Base-by-base conservation (phyloP, 2,329 filamentous ascomycete genomes). In the Penicillium psychrosexuale region DNA sequence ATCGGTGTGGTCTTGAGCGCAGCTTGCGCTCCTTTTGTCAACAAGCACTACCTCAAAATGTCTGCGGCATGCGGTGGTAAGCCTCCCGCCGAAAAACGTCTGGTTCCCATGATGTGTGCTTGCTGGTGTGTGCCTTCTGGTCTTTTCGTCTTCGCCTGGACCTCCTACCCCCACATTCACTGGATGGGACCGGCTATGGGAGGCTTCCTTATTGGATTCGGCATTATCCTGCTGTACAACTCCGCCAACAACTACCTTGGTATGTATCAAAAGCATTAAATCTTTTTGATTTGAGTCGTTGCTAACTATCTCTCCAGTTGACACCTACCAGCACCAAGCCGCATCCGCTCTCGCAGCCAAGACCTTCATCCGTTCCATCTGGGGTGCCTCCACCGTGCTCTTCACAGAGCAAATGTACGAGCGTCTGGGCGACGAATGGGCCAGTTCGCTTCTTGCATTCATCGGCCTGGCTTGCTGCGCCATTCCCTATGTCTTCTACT, bases 191-290 rank as follows among this genome's bases (percentile, higher is more conserved):
- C 90, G 0, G 80, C 81, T 8, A 79, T 92, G 57, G 89, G 86
- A 50, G 88, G 88, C 33, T 82, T 85, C 69, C 82, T 84, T 12
- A 84, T 92, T 50, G 88, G 88, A 11, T 91, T 91, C 65, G 89
- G 89, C 56, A 90, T 91, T 76, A 90, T 91, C 72, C 91, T 91
- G 78, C 78, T 92, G 24, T 92, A 91, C 78, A 91, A 91, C 76
- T 81, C 87, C 9, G 85, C 86, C 64, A 89, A 89, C 73, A 89
- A 89, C 76, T 89, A 89, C 74, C 81, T 89, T 28, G 74, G 69
- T 73, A 67, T 51, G 68, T 65, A 36, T 2, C 8, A 1, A 7
- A 3, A n/a, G 0, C 11, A 27, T 9, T 2, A 27, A 40, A 3
- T 8, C 13, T 30, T 1, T 24, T 8, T 19, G 7, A 15, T 44